phyloP scores from a whole-genome alignment of 345 rosid species.

The Diplotaxis tenuifolia region DNA sequence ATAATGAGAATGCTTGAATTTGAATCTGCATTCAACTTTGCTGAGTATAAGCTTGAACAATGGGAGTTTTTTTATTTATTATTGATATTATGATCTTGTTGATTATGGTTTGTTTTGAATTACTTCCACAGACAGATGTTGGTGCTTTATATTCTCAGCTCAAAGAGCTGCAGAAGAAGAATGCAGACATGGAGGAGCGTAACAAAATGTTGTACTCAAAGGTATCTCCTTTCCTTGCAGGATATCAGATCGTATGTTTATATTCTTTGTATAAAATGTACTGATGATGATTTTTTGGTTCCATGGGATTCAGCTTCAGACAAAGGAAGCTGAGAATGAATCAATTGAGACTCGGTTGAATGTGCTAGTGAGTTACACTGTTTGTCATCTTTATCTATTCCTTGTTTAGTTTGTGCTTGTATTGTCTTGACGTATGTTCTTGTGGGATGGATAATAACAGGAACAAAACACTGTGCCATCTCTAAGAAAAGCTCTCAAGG shows the following conservation, averaged over 20 bases:
- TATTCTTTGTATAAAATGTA: not conserved
- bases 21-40: not conserved
- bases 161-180: slow-evolving; percentile 67
- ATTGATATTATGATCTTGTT: slow-evolving; percentile 10
- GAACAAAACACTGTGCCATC: slow-evolving; percentile 87
- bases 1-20: slow-evolving; percentile 2
- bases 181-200: slow-evolving; percentile 65
- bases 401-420: not conserved
- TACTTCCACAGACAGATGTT: slow-evolving; percentile 62
- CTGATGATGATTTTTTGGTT: slow-evolving; percentile 19
- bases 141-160: slow-evolving; percentile 86
- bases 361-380: slow-evolving; percentile 51
- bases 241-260: not conserved
- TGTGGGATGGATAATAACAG: slow-evolving; percentile 42
- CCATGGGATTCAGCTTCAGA: slow-evolving; percentile 53
- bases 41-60: not conserved
- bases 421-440: slow-evolving; percentile 14
- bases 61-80: not conserved
- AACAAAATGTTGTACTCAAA: slow-evolving; percentile 50
- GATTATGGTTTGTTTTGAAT: slow-evolving; percentile 2
- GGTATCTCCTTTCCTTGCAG: slow-evolving; percentile 37
- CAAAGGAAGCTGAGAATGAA: slow-evolving; percentile 57
- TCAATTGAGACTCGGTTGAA: slow-evolving; percentile 55
- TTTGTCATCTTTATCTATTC: not conserved
- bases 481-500: slow-evolving; percentile 87